These are phyloP conservation scores for Rhynchosporium secalis DNA, from an alignment of 2,329 filamentous ascomycete species.

Conservation along the genomic window DNA sequence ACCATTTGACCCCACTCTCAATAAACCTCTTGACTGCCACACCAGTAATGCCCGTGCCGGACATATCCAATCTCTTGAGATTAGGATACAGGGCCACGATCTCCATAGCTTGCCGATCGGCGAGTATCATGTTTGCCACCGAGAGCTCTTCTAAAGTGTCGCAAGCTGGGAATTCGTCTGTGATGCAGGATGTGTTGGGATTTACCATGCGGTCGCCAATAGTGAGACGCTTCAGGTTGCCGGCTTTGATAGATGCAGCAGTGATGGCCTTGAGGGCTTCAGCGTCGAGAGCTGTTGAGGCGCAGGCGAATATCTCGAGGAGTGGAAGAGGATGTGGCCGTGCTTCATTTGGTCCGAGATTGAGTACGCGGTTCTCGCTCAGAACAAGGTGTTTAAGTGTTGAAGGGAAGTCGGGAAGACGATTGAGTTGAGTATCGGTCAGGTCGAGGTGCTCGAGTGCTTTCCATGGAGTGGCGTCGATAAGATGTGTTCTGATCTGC, in stretches of 20 bases:
- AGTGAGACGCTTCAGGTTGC: slow-evolving; percentile 31
- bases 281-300: slow-evolving; percentile 24
- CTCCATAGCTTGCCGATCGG: slow-evolving; percentile 28
- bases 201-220: slow-evolving; percentile 29
- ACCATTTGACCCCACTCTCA: slow-evolving; percentile 32
- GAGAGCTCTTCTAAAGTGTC: slow-evolving; percentile 33
- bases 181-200: slow-evolving; percentile 7
- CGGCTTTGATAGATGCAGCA: slow-evolving; percentile 24
- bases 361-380: slow-evolving; percentile 23
- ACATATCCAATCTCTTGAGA: slow-evolving; percentile 35
- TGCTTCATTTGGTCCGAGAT: slow-evolving; percentile 13
- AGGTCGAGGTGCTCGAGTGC: slow-evolving; percentile 33
- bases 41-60: slow-evolving; percentile 37
- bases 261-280: slow-evolving; percentile 24
- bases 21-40: slow-evolving; percentile 40
- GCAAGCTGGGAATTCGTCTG: slow-evolving; percentile 31
- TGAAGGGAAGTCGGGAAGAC: slow-evolving; percentile 32
- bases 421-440: slow-evolving; percentile 20
- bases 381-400: slow-evolving; percentile 35
- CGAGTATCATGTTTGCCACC: slow-evolving; percentile 18
- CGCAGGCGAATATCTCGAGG: slow-evolving; percentile 34
- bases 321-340: slow-evolving; percentile 26
- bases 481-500: slow-evolving; percentile 11
- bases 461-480: slow-evolving; percentile 26
- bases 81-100: slow-evolving; percentile 33